Evolutionary conservation across 176 grass and related monocot genomes (phyloP).

Genomic region (Oryza glumipatula): DNA sequence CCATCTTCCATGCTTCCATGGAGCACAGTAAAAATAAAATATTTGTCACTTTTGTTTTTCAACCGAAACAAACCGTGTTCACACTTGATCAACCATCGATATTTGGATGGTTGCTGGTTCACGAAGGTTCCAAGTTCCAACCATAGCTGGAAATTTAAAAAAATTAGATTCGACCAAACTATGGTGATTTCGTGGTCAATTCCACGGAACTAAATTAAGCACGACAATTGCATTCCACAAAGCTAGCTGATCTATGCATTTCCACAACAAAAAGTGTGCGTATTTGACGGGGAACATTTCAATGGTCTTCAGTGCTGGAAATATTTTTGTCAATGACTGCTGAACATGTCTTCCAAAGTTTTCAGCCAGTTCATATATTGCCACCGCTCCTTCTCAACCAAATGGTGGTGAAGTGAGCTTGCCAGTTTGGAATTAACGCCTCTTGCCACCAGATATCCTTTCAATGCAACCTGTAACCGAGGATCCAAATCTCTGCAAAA

Average conservation of each 20-base stretch:
- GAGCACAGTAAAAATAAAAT: too few relatives aligned
- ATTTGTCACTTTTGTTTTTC: neutral
- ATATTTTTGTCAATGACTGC: constrained; percentile 24
- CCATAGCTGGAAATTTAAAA: neutral
- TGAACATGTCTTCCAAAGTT: constrained; percentile 45
- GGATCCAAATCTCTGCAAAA: constrained; percentile 62
- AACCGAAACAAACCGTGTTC: neutral
- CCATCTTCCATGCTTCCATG: too few relatives aligned
- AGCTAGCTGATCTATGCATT: neutral
- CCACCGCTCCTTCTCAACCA: constrained; percentile 58
- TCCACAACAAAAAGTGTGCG: neutral
- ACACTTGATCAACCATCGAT: neutral
- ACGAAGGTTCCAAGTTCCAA: neutral
- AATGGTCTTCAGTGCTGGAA: neutral
- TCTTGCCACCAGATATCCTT: constrained; percentile 61
- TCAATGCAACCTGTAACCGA: constrained; percentile 47
- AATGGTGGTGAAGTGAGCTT: constrained; percentile 47
- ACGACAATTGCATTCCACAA: neutral
- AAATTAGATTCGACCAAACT: neutral
- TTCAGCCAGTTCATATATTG: constrained; percentile 71
- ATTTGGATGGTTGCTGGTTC: neutral
- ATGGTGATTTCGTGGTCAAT: neutral
- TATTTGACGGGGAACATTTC: neutral
- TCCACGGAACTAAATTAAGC: neutral
- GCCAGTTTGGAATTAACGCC: constrained; percentile 56